Evolutionary conservation across 2,329 filamentous ascomycete genomes (phyloP), one percentile per base, ranked within the genome.

Genomic region (Cercospora janseana): DNA sequence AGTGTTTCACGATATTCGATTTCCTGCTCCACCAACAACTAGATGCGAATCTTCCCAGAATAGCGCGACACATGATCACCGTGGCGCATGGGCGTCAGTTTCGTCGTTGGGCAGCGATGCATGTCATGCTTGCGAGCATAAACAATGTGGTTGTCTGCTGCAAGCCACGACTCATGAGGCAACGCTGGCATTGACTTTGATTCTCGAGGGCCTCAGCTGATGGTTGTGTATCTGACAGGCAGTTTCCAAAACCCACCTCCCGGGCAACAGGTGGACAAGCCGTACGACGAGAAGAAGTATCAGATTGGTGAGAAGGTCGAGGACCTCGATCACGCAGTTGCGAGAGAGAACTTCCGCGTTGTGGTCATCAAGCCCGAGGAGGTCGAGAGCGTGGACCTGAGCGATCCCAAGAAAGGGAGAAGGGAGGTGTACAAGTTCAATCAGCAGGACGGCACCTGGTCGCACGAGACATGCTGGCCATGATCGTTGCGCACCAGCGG

Each of bases 331-430:
- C 89, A 97, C 61, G 68, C 73, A 26, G 70, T 85, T 48, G 87
- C 88, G 31, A 76, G 89, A 59, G 72, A 72, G 57, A 87, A 94
- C 67, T 95, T 95, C 66, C 76, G 92, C 46, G 87, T 95, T 0
- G 88, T 95, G 3, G 83, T 93, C 64, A 93, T 98, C 66, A 82
- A 84, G 41, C 84, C 95, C 0, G 80, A 87, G 6, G 82, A 87
- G 66, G 83, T 94, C 15, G 90, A 95, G 66, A 76, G 79, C 61
- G 75, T 87, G 12, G 86, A 93, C 66, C 69, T 94, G 46, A 82
- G 79, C 49, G 79, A 88, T 63, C 80, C 84, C 1, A 77, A 78
- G 38, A 79, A 79, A 54, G 75, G 77, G 9, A 74, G 78, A 56
- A 76, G 90, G 61, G 87, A 82, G 75, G 72, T 80, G 52, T 92